Conservation (phyloP, 768 basidiomycete genomes). For the Termitomyces sp. region DNA sequence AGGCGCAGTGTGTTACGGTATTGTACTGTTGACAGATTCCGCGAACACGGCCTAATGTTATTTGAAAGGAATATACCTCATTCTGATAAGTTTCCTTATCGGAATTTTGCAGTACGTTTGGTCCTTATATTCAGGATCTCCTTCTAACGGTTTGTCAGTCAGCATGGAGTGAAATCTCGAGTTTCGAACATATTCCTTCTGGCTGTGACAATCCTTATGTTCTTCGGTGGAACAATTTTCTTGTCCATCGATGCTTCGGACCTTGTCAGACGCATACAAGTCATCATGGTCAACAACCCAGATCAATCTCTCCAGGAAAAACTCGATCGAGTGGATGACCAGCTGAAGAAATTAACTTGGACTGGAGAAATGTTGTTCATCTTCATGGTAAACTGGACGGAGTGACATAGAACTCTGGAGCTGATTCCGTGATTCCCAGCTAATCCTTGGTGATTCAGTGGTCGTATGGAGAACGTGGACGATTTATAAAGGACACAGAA, state of each 20-base stretch:
- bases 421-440: constrained; percentile 4
- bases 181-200: constrained; percentile 17
- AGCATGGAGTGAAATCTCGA: constrained; percentile 12
- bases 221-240: constrained; percentile 23
- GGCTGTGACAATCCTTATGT: constrained; percentile 23
- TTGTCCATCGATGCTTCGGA: constrained; percentile 24
- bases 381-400: constrained; percentile 19
- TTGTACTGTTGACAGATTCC: not conserved
- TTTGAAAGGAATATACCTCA: constrained; percentile 15
- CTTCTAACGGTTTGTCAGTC: constrained; percentile 9
- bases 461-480: constrained; percentile 28
- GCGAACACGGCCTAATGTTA: not conserved
- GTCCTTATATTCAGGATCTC: not conserved
- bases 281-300: constrained; percentile 20
- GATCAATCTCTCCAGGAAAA: constrained; percentile 17
- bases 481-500: constrained; percentile 15
- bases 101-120: constrained; percentile 11
- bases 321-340: constrained; percentile 17
- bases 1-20: constrained; percentile 18
- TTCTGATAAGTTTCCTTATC: constrained; percentile 14
- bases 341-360: constrained; percentile 21
- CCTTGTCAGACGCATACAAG: constrained; percentile 23
- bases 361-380: constrained; percentile 28
- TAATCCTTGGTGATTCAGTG: constrained; percentile 26
- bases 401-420: not conserved